Base-by-base conservation (phyloP, 2,329 filamentous ascomycete species). In the Ophiostoma quercus region DNA sequence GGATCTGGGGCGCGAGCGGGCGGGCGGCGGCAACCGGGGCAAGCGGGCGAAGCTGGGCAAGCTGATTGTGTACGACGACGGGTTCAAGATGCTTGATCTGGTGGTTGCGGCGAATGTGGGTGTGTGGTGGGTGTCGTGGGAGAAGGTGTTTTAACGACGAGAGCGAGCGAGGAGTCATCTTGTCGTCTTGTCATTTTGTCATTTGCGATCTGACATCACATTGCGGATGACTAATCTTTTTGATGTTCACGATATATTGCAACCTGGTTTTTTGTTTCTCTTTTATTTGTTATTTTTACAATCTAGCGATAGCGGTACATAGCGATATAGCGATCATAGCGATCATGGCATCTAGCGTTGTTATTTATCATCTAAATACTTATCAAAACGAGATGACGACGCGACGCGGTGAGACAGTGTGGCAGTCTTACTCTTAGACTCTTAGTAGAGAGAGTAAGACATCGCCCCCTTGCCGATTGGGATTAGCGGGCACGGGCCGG, bases 41-140 rank as follows among this genome's bases (percentile, higher is more conserved):
- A 93, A 92, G 78, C 87, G 92, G 75, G 94, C 92, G 3, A 99
- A 99, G 81, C 82, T 99, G 75, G 95, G 94, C 0, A 99, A 98
- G 79, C 81, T 99, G 68, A 92, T 98, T 68, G 85, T 99, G 51
- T 87, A 93, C 74, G 88, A 94, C 70, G 94, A 96, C 75, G 95
- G 95, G 0, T 80, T 96, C 73, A 96, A 96, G 82, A 98, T 99
- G 94, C 79, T 98, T 75, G 95, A 99, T 82, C 79, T 99, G 71
- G 83, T 96, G 0, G 92, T 99, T 25, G 92, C 94, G 3, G 91
- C 93, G 12, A 97, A 97, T 77, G 87, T 99, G 80, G 92, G 91
- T 0, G 82, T 98, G 19, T 99, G 94, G 92, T 98, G 94, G 94
- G 88, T 89, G 75, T 88, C 91, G 3, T 97, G 93, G 86, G 90